Conservation (phyloP, 441 rosid genomes). For the Oxalis stricta region DNA sequence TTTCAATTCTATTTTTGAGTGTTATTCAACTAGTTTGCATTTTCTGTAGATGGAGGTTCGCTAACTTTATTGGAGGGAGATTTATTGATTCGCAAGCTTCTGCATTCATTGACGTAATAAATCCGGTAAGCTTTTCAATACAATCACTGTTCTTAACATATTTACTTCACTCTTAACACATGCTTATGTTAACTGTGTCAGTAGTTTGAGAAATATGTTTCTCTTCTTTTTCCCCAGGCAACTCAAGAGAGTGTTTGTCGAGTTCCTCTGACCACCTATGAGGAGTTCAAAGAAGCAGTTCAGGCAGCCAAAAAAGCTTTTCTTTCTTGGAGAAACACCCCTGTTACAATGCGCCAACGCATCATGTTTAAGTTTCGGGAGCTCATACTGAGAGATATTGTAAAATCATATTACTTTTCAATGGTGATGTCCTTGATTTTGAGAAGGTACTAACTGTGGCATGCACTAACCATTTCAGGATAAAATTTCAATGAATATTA, state of each 20-base stretch:
- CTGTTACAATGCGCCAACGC: constrained; percentile 36
- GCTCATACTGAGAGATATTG: constrained; percentile 45
- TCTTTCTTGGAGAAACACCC: constrained; percentile 39
- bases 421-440: not conserved
- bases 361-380: constrained; percentile 56
- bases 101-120: constrained; percentile 28
- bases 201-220: not conserved
- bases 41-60: constrained; percentile 25
- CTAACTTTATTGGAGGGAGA: constrained; percentile 44
- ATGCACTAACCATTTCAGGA: constrained; percentile 20
- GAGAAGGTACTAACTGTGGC: not conserved
- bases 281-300: constrained; percentile 52
- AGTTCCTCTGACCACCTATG: constrained; percentile 36
- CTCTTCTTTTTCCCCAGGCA: constrained; percentile 27
- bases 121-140: constrained; percentile 37
- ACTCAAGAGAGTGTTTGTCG: constrained; percentile 47
- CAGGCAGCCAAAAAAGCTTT: constrained; percentile 44
- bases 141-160: not conserved
- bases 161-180: not conserved
- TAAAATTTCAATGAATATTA: constrained; percentile 37
- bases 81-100: constrained; percentile 33
- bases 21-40: not conserved
- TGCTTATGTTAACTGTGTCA: not conserved
- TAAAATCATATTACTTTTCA: constrained; percentile 8
- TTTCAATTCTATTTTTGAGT: not conserved